Conservation (phyloP, 441 rosid genomes). For the Pelargonium australe region DNA sequence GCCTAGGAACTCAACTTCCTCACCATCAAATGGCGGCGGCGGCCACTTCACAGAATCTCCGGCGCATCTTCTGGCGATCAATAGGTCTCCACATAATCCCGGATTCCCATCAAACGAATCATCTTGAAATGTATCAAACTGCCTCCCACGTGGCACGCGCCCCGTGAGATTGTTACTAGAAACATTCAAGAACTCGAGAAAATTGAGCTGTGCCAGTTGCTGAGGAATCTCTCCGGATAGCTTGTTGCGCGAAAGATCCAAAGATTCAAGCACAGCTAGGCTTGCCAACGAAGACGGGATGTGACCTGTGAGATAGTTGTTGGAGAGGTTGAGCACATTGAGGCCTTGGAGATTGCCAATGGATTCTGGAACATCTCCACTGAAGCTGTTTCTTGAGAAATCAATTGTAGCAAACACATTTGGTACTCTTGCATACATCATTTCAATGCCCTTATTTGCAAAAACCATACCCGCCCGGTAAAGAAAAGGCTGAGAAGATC, state of each 20-base stretch:
- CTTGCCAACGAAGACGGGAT: conserved; percentile 25
- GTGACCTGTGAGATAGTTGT: conserved; percentile 23
- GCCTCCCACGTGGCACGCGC: conserved; percentile 28
- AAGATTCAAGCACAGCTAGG: conserved; percentile 17
- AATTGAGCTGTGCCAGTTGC: conserved; percentile 22
- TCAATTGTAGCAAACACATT: conserved; percentile 16
- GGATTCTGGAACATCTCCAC: conserved; percentile 26
- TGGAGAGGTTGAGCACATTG: conserved; percentile 27
- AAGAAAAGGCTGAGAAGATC: neutral
- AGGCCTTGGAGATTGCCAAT: conserved; percentile 24
- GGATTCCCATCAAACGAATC: neutral
- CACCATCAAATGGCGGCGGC: neutral
- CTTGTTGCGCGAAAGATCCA: conserved; percentile 34
- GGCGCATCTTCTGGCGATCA: neutral
- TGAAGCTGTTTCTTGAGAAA: conserved; percentile 27
- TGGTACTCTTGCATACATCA: conserved; percentile 15
- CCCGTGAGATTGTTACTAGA: conserved; percentile 30
- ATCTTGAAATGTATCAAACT: conserved; percentile 20
- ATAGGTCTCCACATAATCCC: conserved; percentile 16
- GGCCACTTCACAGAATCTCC: neutral
- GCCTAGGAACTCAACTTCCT: conserved; percentile 6
- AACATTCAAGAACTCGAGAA: conserved; percentile 15
- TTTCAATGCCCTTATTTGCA: conserved; percentile 26
- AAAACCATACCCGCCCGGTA: conserved; percentile 16
- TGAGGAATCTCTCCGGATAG: conserved; percentile 29